Evolutionary conservation across 208 protist genomes (phyloP), one percentile per base, ranked within the genome.

Genomic region (Trypanosoma brucei): DNA sequence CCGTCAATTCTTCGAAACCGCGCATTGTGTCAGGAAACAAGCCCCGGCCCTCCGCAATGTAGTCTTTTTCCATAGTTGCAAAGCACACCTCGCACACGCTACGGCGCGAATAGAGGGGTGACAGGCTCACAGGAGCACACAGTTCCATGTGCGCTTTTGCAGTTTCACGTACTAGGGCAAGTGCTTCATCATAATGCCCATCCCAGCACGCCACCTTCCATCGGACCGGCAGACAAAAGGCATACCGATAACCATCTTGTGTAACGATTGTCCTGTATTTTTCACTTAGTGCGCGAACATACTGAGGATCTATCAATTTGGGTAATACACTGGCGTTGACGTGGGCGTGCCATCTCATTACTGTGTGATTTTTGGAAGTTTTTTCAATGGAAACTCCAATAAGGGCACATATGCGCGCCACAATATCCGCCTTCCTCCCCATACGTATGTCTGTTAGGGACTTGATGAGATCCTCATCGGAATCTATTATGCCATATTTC

Each of bases 401-500:
- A 13, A 93, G 68, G 46, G 65, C 52, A 51, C 86, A 83, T 9
- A 85, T 72, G 33, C 86, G 86, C 36, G 76, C 75, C 38, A 88
- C 70, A 45, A 93, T 79, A 40, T 67, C 59, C 35, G 55, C 51
- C 48, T 77, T 72, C 69, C 78, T 82, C 49, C 51, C 49, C n/a
- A 38, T 35, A 22, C 86, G 78, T 30, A 77, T 57, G 2, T 60
- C 59, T 3, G 76, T 72, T 35, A 93, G 70, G 3, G 65, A 31
- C 0, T 71, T 34, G 14, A 90, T 81, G 44, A 88, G 55, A 45
- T 85, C 79, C 22, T 78, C 62, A 67, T 93, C 86, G 38, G 81
- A 75, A 6, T 84, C 69, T 2, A 86, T 78, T 50, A 93, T 78
- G 58, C 86, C 86, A 69, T 85, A 93, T 59, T 93, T 93, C 30